These are phyloP conservation scores for Amanita subjunquillea DNA, from an alignment of 768 basidiomycete genomes.

Conservation along the genomic window DNA sequence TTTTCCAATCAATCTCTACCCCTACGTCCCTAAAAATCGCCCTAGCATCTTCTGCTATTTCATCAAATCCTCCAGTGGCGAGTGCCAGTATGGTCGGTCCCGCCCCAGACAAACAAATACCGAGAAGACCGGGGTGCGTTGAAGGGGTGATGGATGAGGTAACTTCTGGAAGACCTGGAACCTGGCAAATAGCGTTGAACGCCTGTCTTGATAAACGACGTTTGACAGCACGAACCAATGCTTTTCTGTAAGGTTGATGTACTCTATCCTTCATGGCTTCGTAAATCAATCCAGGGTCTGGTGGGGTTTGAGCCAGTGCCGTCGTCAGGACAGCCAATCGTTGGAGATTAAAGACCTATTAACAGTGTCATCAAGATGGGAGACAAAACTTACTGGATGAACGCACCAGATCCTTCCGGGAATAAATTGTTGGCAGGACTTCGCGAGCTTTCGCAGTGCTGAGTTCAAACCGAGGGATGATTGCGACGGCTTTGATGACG, in stretches of 20 bases:
- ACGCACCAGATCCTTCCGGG: conserved; percentile 84
- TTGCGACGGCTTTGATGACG: conserved; percentile 84
- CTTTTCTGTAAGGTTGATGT: conserved; percentile 92
- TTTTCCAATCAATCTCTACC: conserved; percentile 85
- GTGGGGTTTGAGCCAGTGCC: conserved; percentile 81
- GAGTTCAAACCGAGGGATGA: conserved; percentile 91
- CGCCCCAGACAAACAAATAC: conserved; percentile 96
- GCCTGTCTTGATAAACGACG: neutral
- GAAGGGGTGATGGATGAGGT: conserved; percentile 80
- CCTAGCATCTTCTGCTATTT: conserved; percentile 75
- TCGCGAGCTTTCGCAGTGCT: conserved; percentile 91
- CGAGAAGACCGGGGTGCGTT: conserved; percentile 89
- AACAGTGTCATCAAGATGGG: conserved; percentile 1
- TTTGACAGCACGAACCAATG: conserved; percentile 45
- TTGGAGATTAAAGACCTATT: conserved; percentile 94
- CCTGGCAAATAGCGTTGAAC: conserved; percentile 35
- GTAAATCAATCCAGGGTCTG: conserved; percentile 93
- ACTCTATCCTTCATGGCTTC: conserved; percentile 99
- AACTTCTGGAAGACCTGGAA: conserved; percentile 91
- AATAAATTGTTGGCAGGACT: conserved; percentile 78
- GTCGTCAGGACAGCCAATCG: conserved; percentile 93
- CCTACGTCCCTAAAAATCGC: conserved; percentile 59
- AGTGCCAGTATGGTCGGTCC: conserved; percentile 96
- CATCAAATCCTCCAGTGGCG: conserved; percentile 75
- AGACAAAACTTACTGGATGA: neutral